Conservation (phyloP, 2,329 filamentous ascomycete genomes). For the Alternaria conjuncta region DNA sequence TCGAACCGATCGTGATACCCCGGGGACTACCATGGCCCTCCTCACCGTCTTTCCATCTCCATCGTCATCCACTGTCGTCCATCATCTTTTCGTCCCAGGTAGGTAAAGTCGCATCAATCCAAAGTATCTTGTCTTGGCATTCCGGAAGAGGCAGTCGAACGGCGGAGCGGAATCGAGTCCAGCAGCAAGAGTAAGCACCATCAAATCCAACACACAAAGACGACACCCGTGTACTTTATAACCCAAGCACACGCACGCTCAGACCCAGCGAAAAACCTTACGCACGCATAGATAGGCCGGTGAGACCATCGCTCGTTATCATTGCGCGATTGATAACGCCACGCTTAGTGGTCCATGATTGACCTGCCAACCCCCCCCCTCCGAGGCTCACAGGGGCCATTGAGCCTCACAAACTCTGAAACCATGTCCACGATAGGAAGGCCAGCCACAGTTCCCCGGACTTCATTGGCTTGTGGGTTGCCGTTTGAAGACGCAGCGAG, state of each 20-base stretch:
- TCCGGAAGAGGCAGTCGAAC: conserved; percentile 8
- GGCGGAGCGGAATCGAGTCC: conserved; percentile 13
- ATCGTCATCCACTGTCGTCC: not conserved
- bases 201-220: not conserved
- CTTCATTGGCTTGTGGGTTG: not conserved
- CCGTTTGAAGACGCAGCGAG: not conserved
- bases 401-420: conserved; percentile 7
- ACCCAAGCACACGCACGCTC: not conserved
- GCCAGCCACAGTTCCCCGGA: not conserved
- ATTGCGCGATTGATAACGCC: conserved; percentile 47
- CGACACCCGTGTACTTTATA: conserved; percentile 22
- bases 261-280: not conserved
- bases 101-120: conserved; percentile 1
- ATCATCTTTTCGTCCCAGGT: not conserved
- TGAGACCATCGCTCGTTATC: conserved; percentile 46
- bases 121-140: conserved; percentile 12
- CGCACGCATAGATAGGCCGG: conserved; percentile 6
- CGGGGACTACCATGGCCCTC: not conserved
- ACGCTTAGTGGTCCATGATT: conserved; percentile 28
- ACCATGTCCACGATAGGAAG: conserved; percentile 1
- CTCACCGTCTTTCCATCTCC: not conserved
- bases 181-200: not conserved
- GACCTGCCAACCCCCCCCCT: not conserved
- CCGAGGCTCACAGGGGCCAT: conserved; percentile 18
- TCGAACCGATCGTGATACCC: not conserved